Percentiles rank a stretch among this genome's conserved stretches.
Conservation (phyloP, 139 green algal genomes). For the Tetratostichococcus sp. region DNA sequence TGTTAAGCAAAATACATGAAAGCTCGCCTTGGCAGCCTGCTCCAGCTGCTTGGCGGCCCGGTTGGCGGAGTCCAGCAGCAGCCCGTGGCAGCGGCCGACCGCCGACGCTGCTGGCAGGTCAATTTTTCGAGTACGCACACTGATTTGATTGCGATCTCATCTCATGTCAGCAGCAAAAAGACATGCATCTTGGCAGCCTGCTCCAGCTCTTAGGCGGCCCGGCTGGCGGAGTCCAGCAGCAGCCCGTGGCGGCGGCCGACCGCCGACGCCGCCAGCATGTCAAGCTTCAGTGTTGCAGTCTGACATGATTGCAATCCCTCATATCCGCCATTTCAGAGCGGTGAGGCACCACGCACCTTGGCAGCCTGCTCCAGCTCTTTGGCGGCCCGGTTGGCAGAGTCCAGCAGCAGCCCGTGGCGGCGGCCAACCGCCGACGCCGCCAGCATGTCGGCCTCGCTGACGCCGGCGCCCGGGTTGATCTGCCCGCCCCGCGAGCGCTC, state of each 20-base stretch:
- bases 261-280: conserved; percentile 19
- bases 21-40: neutral
- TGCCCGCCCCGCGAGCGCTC: neutral
- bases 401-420: neutral
- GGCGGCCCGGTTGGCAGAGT: too few relatives aligned
- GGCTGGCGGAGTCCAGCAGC: neutral
- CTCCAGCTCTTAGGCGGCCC: neutral
- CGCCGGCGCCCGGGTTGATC: neutral
- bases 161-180: too few relatives aligned
- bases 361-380: neutral
- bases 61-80: neutral
- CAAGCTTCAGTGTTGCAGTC: too few relatives aligned
- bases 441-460: conserved; percentile 17
- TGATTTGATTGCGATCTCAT: too few relatives aligned
- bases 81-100: conserved; percentile 4
- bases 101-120: conserved; percentile 19
- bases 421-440: conserved; percentile 11
- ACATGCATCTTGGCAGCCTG: too few relatives aligned
- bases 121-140: too few relatives aligned
- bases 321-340: too few relatives aligned
- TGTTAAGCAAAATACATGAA: too few relatives aligned
- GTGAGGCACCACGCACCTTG: too few relatives aligned
- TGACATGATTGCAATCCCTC: too few relatives aligned
- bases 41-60: neutral
- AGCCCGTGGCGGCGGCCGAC: conserved; percentile 6